phyloP scores from a whole-genome alignment of 2,329 filamentous ascomycete genomes.

The Chrysoporthe deuterocubensis region DNA sequence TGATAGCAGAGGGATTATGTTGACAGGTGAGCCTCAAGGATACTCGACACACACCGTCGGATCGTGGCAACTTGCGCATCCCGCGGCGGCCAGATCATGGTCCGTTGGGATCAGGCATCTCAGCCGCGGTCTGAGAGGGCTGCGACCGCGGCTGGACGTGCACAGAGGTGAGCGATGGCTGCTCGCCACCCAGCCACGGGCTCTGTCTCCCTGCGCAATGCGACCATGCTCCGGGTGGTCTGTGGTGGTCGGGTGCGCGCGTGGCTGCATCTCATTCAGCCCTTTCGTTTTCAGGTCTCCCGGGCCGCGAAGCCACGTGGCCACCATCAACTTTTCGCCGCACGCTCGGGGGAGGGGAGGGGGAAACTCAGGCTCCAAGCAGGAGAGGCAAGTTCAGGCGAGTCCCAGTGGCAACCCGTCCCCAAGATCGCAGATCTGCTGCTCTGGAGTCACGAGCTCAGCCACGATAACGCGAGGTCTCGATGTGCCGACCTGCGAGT shows the following conservation, averaged over 20 bases:
- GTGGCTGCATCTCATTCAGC: background rate
- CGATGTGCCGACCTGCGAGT: background rate
- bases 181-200: background rate
- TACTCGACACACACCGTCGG: background rate
- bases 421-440: background rate
- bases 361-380: background rate
- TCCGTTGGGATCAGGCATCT: no score
- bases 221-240: background rate
- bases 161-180: background rate
- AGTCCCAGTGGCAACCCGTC: background rate
- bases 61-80: background rate
- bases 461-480: background rate
- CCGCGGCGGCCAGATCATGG: no score
- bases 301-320: slow-evolving; percentile 2
- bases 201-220: background rate
- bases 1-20: background rate
- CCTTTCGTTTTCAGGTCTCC: background rate
- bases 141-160: background rate
- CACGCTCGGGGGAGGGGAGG: background rate
- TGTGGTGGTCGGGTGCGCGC: background rate
- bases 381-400: background rate
- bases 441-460: background rate
- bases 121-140: no score
- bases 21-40: background rate
- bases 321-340: background rate